phyloP scores from a whole-genome alignment of 768 basidiomycete genomes.

The Crepidotus variabilis region DNA sequence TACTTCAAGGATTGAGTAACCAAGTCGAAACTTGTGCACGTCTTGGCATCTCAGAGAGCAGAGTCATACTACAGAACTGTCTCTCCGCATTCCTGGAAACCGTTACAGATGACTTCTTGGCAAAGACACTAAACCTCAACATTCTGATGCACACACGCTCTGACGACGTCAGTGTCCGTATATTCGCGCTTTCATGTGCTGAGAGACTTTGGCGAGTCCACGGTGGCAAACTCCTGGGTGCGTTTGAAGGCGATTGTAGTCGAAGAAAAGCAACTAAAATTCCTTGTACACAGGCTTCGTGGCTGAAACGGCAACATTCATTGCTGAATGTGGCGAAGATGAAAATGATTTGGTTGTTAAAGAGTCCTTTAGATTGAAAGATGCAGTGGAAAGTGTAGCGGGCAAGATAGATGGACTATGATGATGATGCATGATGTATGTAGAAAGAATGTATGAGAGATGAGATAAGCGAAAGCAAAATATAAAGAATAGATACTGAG shows the following conservation, averaged over 20 bases:
- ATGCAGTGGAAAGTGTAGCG: constrained; percentile 67
- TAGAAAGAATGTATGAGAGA: not conserved
- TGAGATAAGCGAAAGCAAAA: constrained; percentile 1
- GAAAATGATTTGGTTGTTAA: constrained; percentile 81
- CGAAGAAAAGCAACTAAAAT: not conserved
- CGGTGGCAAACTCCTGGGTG: constrained; percentile 73
- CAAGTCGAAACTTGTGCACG: constrained; percentile 58
- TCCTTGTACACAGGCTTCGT: constrained; percentile 54
- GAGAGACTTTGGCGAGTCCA: constrained; percentile 74
- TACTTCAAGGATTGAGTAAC: constrained; percentile 54
- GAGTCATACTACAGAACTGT: constrained; percentile 42
- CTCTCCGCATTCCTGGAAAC: constrained; percentile 52
- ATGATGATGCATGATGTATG: constrained; percentile 8
- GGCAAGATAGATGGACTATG: constrained; percentile 55
- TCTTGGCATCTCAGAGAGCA: constrained; percentile 33
- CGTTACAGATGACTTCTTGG: constrained; percentile 53
- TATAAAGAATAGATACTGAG: not conserved
- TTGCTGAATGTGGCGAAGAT: constrained; percentile 84
- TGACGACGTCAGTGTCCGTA: constrained; percentile 66
- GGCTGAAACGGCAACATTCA: constrained; percentile 80
- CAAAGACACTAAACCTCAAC: constrained; percentile 80
- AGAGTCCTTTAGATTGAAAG: constrained; percentile 64
- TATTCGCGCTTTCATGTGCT: constrained; percentile 66
- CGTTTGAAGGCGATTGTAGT: not conserved
- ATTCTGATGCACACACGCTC: constrained; percentile 88